phyloP scores from a whole-genome alignment of 2,329 filamentous ascomycete genomes.

The Orbilia ellipsospora region DNA sequence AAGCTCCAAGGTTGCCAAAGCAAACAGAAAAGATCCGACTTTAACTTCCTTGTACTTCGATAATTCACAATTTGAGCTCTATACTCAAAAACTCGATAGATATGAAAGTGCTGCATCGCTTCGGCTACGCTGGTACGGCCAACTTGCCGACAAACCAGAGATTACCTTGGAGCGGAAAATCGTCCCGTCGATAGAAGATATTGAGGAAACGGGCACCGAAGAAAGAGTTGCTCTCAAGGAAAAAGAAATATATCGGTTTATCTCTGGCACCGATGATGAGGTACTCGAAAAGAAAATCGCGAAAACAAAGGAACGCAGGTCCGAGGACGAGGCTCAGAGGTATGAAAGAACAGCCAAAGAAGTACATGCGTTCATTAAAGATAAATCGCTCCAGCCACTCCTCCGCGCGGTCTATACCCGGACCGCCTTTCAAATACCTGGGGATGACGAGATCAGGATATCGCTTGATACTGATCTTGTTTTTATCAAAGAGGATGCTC shows the following conservation, averaged over 20 bases:
- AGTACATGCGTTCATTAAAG: conserved; percentile 82
- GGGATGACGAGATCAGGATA: conserved; percentile 88
- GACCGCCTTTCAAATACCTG: conserved; percentile 95
- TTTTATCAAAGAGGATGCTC: conserved; percentile 80
- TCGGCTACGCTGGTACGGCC: conserved; percentile 90
- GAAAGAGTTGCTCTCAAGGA: conserved; percentile 79
- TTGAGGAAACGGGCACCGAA: conserved; percentile 71
- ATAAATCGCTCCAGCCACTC: conserved; percentile 82
- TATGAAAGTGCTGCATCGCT: conserved; percentile 81
- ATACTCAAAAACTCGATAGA: conserved; percentile 83
- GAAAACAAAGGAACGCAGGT: conserved; percentile 82
- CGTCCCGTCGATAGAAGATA: conserved; percentile 63
- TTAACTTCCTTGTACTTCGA: conserved; percentile 98
- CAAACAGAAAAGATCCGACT: conserved; percentile 80
- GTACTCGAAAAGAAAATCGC: conserved; percentile 89
- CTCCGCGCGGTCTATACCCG: conserved; percentile 92
- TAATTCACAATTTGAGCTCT: conserved; percentile 84
- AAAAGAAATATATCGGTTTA: conserved; percentile 89
- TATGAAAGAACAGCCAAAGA: conserved; percentile 78
- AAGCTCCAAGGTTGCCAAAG: conserved; percentile 82
- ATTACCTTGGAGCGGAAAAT: conserved; percentile 91
- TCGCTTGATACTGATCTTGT: conserved; percentile 93
- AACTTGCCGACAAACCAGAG: conserved; percentile 79
- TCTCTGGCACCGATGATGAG: conserved; percentile 78
- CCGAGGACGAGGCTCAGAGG: conserved; percentile 74